Conservation (phyloP, 352 stramenopile genomes). For the Phytophthora cryptogea region DNA sequence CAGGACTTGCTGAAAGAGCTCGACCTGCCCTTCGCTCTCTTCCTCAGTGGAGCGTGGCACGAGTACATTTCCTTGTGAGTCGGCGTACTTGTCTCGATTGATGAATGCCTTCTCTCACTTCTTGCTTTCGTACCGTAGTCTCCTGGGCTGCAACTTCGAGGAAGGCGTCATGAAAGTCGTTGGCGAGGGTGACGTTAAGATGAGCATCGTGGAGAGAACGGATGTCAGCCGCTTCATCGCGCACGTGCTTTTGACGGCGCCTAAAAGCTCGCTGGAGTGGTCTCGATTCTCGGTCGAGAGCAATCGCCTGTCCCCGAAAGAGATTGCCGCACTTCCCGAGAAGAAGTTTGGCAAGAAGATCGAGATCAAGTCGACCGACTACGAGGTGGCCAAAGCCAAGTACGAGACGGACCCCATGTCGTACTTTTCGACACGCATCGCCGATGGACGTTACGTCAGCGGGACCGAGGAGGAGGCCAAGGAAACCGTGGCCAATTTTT, state of each 20-base stretch:
- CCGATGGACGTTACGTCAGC: constrained; percentile 22
- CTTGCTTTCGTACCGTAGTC: not conserved
- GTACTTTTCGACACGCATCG: constrained; percentile 25
- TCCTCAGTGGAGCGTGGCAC: constrained; percentile 28
- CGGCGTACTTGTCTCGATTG: not conserved
- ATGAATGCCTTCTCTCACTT: not conserved
- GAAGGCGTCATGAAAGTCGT: constrained; percentile 24
- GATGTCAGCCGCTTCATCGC: constrained; percentile 33
- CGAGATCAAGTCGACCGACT: constrained; percentile 18
- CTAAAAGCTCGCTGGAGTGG: constrained; percentile 19
- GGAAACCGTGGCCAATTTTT: constrained; percentile 29
- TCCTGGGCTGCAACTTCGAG: constrained; percentile 27
- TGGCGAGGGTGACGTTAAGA: constrained; percentile 22
- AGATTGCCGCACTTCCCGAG: constrained; percentile 26
- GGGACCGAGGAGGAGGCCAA: constrained; percentile 23
- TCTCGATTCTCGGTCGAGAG: constrained; percentile 25
- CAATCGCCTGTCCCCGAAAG: constrained; percentile 24
- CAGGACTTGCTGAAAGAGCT: constrained; percentile 20
- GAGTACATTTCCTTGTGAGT: constrained; percentile 24
- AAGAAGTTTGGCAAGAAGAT: constrained; percentile 41
- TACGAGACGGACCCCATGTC: constrained; percentile 23
- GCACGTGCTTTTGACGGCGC: constrained; percentile 23
- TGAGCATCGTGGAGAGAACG: constrained; percentile 22
- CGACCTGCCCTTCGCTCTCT: constrained; percentile 32
- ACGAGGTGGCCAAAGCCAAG: constrained; percentile 35